Percentiles rank a stretch among this genome's conserved stretches.
Evolutionary conservation across 2,329 filamentous ascomycete genomes (phyloP).

Genomic region (Cercospora sojina): DNA sequence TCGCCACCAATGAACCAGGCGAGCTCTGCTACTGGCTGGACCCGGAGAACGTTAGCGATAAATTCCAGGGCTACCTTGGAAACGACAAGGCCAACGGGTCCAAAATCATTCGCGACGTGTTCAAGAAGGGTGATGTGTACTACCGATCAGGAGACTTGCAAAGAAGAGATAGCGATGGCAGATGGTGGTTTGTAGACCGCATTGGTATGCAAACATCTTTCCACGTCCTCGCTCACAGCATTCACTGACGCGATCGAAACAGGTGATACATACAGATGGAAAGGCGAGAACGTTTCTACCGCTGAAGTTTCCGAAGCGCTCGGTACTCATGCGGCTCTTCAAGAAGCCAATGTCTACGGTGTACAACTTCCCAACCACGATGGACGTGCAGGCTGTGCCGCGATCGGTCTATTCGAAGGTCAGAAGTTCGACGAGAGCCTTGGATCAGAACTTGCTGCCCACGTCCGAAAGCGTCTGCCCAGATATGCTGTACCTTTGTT

Average conservation of each 20-base stretch:
- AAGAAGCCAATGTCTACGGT: conserved; percentile 84
- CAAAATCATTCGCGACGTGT: conserved; percentile 73
- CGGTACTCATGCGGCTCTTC: conserved; percentile 63
- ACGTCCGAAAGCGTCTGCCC: conserved; percentile 61
- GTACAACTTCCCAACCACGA: conserved; percentile 77
- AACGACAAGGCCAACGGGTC: conserved; percentile 67
- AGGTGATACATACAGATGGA: conserved; percentile 77
- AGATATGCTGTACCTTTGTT: conserved; percentile 77
- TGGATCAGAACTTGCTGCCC: conserved; percentile 57
- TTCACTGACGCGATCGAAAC: not conserved
- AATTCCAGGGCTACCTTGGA: conserved; percentile 80
- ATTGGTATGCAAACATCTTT: conserved; percentile 43
- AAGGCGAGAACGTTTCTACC: conserved; percentile 53
- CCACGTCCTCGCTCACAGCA: not conserved
- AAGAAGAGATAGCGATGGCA: conserved; percentile 67
- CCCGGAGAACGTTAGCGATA: conserved; percentile 58
- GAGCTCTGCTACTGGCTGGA: conserved; percentile 75
- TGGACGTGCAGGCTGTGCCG: conserved; percentile 78
- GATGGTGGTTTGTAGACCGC: conserved; percentile 77
- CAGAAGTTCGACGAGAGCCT: conserved; percentile 36
- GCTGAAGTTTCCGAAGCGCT: conserved; percentile 74
- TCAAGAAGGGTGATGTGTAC: conserved; percentile 74
- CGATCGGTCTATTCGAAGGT: conserved; percentile 56
- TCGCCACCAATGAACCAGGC: conserved; percentile 63
- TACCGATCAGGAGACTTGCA: conserved; percentile 84